Conservation (phyloP, 108 stramenopile genomes). For the Fragilariopsis cylindrus region DNA sequence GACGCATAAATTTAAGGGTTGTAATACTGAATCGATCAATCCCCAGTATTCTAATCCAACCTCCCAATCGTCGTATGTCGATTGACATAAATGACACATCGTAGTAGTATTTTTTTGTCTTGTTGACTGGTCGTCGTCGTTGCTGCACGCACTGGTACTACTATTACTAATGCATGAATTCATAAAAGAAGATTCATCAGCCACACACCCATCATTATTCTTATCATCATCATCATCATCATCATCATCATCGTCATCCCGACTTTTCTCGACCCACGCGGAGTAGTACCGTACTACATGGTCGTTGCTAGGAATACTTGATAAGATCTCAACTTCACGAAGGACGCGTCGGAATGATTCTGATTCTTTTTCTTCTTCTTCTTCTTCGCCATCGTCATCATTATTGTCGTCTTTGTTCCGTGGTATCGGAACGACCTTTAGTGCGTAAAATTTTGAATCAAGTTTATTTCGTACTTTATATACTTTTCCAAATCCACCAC, state of each 20-base stretch:
- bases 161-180: too few species aligned
- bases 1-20: slow-evolving; percentile 48
- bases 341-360: slow-evolving; percentile 23
- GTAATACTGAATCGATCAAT: slow-evolving; percentile 47
- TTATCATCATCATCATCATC: slow-evolving; percentile 15
- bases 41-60: slow-evolving; percentile 48
- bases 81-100: slow-evolving; percentile 40
- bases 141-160: too few species aligned
- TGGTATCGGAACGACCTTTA: slow-evolving; percentile 34
- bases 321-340: slow-evolving; percentile 43
- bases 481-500: slow-evolving; percentile 47
- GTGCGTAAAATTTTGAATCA: slow-evolving; percentile 38
- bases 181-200: too few species aligned
- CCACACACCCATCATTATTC: slow-evolving; percentile 1
- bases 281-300: slow-evolving; percentile 49
- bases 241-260: slow-evolving; percentile 2
- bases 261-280: slow-evolving; percentile 38
- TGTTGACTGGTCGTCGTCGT: background rate
- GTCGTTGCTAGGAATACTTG: slow-evolving; percentile 36
- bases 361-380: background rate
- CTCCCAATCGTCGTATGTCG: slow-evolving; percentile 42
- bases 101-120: background rate
- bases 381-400: background rate
- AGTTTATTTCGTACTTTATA: slow-evolving; percentile 35
- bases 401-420: background rate